Conservation (phyloP, 306 rosid genomes). For the Pyrus bretschneideri region DNA sequence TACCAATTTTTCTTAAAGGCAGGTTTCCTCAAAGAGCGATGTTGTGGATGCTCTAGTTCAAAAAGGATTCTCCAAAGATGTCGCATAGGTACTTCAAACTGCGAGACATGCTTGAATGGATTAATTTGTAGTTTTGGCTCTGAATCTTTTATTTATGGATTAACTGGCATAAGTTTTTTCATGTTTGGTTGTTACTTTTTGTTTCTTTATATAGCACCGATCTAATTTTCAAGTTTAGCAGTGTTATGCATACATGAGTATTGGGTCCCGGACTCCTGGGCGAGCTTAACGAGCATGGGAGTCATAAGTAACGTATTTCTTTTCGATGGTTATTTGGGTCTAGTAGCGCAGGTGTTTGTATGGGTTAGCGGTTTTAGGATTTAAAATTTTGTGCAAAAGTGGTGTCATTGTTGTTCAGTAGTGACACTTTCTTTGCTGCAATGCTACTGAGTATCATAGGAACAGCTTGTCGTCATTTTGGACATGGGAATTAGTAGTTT, state of each 20-base stretch:
- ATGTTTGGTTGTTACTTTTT: not conserved
- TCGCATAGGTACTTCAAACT: conserved; percentile 59
- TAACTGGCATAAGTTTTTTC: not conserved
- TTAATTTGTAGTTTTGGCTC: not conserved
- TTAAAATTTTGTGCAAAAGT: too few relatives aligned
- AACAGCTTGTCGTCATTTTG: too few relatives aligned
- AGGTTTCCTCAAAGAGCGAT: conserved; percentile 73
- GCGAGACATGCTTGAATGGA: not conserved
- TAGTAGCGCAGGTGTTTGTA: too few relatives aligned
- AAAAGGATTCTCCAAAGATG: conserved; percentile 74
- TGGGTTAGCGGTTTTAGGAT: too few relatives aligned
- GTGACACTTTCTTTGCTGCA: too few relatives aligned
- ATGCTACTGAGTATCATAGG: too few relatives aligned
- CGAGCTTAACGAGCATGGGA: too few relatives aligned
- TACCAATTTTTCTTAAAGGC: conserved; percentile 17
- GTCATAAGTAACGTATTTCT: too few relatives aligned
- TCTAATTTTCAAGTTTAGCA: not conserved
- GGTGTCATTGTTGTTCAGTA: too few relatives aligned
- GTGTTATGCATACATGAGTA: not conserved
- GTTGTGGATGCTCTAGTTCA: conserved; percentile 52
- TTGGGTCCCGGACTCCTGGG: too few relatives aligned
- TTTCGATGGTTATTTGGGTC: too few relatives aligned
- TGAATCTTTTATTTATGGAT: not conserved
- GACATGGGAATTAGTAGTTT: too few relatives aligned
- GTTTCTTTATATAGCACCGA: not conserved